Conservation (phyloP, 495 filamentous ascomycete species). For the Podospora conica region DNA sequence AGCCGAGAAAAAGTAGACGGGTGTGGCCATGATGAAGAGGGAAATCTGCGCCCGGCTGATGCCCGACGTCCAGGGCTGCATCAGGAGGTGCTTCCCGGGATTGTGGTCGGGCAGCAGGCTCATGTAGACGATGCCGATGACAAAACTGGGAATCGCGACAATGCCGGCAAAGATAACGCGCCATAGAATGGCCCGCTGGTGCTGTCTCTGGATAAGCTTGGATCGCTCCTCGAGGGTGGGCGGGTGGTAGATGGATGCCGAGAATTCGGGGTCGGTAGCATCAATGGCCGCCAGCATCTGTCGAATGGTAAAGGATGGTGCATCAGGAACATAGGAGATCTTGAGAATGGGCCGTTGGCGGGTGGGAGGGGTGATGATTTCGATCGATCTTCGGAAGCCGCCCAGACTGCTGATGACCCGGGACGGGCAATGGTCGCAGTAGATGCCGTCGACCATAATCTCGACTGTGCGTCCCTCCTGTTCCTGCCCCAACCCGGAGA, state of each 20-base stretch:
- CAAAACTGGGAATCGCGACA: constrained; percentile 76
- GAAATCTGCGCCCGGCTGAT: constrained; percentile 76
- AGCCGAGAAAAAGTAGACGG: constrained; percentile 83
- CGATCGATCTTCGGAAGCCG: constrained; percentile 34
- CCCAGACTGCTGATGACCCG: constrained; percentile 45
- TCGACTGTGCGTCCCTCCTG: constrained; percentile 50
- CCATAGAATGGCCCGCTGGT: constrained; percentile 53
- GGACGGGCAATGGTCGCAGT: constrained; percentile 74
- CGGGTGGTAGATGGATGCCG: constrained; percentile 64
- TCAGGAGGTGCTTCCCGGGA: constrained; percentile 53
- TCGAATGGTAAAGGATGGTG: constrained; percentile 69
- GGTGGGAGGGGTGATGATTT: constrained; percentile 46
- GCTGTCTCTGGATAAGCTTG: constrained; percentile 58
- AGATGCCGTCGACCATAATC: constrained; percentile 76
- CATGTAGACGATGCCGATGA: constrained; percentile 92
- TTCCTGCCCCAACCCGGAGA: constrained; percentile 17
- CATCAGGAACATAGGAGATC: constrained; percentile 61
- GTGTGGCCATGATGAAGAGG: constrained; percentile 79
- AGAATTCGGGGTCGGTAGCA: constrained; percentile 58
- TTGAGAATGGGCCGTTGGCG: constrained; percentile 55
- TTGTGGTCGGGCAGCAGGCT: constrained; percentile 60
- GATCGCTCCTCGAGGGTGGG: constrained; percentile 83
- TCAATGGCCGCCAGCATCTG: constrained; percentile 62
- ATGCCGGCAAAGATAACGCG: constrained; percentile 67
- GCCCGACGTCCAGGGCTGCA: constrained; percentile 63